These are phyloP conservation scores for Debaryomyces fabryi DNA, from an alignment of 1,139 yeast species.

Conservation along the genomic window DNA sequence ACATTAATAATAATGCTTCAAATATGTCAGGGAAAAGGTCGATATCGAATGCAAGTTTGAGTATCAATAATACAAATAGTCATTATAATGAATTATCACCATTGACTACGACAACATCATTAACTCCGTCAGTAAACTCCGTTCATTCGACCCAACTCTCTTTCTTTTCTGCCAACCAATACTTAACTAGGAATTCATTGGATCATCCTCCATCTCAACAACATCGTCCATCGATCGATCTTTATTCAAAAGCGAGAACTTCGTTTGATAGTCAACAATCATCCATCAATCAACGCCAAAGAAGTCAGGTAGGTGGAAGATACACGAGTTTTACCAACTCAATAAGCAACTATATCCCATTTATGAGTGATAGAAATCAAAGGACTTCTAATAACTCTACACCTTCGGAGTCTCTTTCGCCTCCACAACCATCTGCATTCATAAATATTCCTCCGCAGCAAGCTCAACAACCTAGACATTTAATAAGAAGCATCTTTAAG, in stretches of 20 bases:
- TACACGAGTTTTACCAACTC: conserved; percentile 43
- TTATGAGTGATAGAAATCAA: conserved; percentile 44
- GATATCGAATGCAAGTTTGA: conserved; percentile 7
- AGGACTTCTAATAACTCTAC: conserved; percentile 27
- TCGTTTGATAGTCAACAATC: conserved; percentile 29
- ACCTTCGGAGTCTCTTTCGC: conserved; percentile 15
- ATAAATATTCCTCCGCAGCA: conserved; percentile 21
- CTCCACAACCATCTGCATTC: conserved; percentile 14
- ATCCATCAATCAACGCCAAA: conserved; percentile 14
- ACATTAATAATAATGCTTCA: conserved; percentile 14
- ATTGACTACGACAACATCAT: conserved; percentile 48
- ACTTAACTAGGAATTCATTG: conserved; percentile 39
- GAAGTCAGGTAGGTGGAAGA: conserved; percentile 28
- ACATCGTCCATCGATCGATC: conserved; percentile 40
- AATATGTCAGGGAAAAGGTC: conserved; percentile 14
- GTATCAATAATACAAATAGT: conserved; percentile 11
- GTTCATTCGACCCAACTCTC: conserved; percentile 49
- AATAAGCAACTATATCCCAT: conserved; percentile 46
- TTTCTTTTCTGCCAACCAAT: conserved; percentile 50
- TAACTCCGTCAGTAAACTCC: conserved; percentile 46
- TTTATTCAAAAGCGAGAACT: conserved; percentile 28
- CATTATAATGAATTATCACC: conserved; percentile 40
- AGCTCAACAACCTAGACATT: conserved; percentile 32
- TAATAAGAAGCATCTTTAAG: conserved; percentile 47
- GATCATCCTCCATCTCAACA: conserved; percentile 38